These are phyloP conservation scores for Scutellaria minor DNA, from an alignment of 257 asterid species.

Conservation along the genomic window DNA sequence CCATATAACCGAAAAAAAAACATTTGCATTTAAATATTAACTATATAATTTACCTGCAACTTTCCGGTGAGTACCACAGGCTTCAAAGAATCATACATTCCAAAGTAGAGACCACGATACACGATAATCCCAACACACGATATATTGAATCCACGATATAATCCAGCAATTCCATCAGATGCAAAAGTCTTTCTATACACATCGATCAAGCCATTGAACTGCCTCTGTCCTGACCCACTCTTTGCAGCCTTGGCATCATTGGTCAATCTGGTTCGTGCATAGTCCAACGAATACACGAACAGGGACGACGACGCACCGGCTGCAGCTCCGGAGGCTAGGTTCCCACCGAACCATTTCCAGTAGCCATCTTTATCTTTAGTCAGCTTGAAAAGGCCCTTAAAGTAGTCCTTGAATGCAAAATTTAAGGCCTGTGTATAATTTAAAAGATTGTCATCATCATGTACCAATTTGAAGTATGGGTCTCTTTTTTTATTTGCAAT, in stretches of 20 bases:
- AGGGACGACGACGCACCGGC: slow-evolving; percentile 49
- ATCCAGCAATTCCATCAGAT: slow-evolving; percentile 47
- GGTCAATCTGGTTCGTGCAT: slow-evolving; percentile 45
- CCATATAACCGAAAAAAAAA: not conserved
- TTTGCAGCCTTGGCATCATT: slow-evolving; percentile 83
- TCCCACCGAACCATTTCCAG: slow-evolving; percentile 47
- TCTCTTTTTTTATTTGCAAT: no score
- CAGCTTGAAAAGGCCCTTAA: slow-evolving; percentile 39
- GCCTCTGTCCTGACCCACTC: slow-evolving; percentile 60
- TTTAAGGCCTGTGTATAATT: slow-evolving; percentile 41
- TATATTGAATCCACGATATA: slow-evolving; percentile 46
- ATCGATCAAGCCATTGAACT: slow-evolving; percentile 48
- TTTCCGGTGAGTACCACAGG: slow-evolving; percentile 42
- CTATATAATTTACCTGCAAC: slow-evolving; percentile 26
- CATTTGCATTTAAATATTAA: not conserved
- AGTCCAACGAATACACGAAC: slow-evolving; percentile 47
- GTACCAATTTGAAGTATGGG: no score
- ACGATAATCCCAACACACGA: slow-evolving; percentile 43
- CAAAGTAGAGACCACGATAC: slow-evolving; percentile 44
- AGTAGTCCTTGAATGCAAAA: slow-evolving; percentile 47
- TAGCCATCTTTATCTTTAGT: slow-evolving; percentile 46
- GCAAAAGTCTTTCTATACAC: slow-evolving; percentile 49
- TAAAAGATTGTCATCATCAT: not conserved
- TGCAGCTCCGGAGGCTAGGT: slow-evolving; percentile 46
- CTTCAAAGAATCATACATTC: slow-evolving; percentile 46